Base-by-base conservation (phyloP, 257 asterid genomes). In the Gardenia jasminoides region DNA sequence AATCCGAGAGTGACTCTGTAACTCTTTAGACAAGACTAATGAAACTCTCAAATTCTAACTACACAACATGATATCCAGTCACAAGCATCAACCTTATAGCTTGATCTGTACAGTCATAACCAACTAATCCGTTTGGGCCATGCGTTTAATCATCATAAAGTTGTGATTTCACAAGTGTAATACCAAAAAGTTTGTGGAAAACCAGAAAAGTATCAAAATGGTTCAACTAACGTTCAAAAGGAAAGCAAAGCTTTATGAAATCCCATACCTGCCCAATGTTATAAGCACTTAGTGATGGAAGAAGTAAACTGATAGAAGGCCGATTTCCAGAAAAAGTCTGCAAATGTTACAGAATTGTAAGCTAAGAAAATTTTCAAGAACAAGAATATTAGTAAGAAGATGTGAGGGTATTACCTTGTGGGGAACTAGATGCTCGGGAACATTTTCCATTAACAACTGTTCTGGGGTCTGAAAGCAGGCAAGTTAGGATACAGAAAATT, bases 281-380 rank as follows among this genome's bases (percentile, higher is more conserved):
- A 91, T 96, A 93, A 82, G 99, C 98, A 85, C 86, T 86, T 81
- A 96, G 83, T 20, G 97, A 91, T 73, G 99, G 98, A 78, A 96
- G 96, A 62, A 96, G 91, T 78, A 96, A 84, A 91, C 98, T 96
- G 80, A 96, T 87, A 81, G 98, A 96, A 67, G 98, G 99, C 50
- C 99, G 93, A 85, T 96, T 93, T 68, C 99, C 99, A 22, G 97
- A 86, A 88, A 96, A 96, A 28, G 97, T 96, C 99, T 96, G 92
- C 86, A 82, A 72, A 74, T 67, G 15, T 33, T 41, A 74, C 77
- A 33, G 1, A 76, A 81, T 62, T 59, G 75, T 76, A 58, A 90
- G 73, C 74, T 68, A 39, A 24, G 72, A 13, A 70, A 66, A 48
- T 74, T 76, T 78, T 61, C 72, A 43, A 12, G 82, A 75, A 77